Conservation (phyloP, 176 grass and related monocot species). For the Thinopyrum elongatum region DNA sequence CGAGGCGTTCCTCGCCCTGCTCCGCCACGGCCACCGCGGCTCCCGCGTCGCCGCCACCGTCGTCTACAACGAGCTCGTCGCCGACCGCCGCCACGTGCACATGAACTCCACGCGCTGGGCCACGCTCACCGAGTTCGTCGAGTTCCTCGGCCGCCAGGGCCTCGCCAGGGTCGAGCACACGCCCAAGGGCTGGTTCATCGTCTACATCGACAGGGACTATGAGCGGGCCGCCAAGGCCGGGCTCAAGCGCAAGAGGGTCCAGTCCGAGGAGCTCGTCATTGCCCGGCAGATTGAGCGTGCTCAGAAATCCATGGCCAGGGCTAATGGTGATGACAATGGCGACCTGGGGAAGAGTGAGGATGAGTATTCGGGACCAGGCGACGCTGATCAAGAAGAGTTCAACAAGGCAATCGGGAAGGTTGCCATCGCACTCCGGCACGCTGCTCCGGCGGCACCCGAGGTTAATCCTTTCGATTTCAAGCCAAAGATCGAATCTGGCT, state of each 20-base stretch:
- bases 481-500: constrained; percentile 47
- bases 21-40: constrained; percentile 76
- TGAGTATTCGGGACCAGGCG: neutral
- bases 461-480: constrained; percentile 46
- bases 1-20: constrained; percentile 43
- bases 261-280: constrained; percentile 71
- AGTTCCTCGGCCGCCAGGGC: constrained; percentile 59
- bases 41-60: constrained; percentile 87
- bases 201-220: constrained; percentile 71
- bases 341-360: neutral
- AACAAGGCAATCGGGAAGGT: constrained; percentile 43
- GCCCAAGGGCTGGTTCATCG: constrained; percentile 93
- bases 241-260: constrained; percentile 73
- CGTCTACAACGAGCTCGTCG: constrained; percentile 78
- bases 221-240: constrained; percentile 68
- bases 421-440: constrained; percentile 56
- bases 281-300: constrained; percentile 80
- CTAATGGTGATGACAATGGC: neutral
- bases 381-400: neutral
- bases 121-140: constrained; percentile 71
- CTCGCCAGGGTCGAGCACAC: constrained; percentile 85
- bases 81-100: constrained; percentile 68
- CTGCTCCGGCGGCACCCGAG: neutral
- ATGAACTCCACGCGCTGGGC: constrained; percentile 87
- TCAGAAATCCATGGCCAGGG: neutral